A percentile compares a stretch with the other conserved stretches of the same genome.
These are phyloP conservation scores for Schrenkiella parvula DNA, from an alignment of 345 rosid species.

Conservation along the genomic window DNA sequence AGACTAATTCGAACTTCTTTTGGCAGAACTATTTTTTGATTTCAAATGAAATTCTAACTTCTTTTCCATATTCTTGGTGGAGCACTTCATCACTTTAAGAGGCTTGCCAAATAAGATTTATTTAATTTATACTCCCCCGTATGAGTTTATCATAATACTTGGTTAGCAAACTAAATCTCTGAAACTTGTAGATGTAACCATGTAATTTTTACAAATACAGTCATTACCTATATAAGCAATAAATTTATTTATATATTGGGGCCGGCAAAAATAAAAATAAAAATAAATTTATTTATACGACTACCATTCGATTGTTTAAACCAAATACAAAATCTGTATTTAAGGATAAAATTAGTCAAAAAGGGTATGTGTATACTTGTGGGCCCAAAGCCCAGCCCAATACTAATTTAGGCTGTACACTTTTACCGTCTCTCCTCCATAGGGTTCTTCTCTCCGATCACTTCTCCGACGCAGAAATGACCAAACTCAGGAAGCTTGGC, in stretches of 20 bases:
- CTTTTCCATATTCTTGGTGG: not conserved
- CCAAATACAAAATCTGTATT: not conserved
- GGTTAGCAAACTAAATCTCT: not conserved
- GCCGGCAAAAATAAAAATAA: no score
- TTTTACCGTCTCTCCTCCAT: not conserved
- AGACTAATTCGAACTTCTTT: not conserved
- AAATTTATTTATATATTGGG: no score
- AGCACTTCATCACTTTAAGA: not conserved
- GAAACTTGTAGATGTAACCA: not conserved
- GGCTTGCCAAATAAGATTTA: not conserved
- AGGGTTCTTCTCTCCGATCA: slow-evolving; percentile 16
- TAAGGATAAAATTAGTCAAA: not conserved
- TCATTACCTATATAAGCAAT: no score
- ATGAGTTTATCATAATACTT: slow-evolving; percentile 1
- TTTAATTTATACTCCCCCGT: not conserved
- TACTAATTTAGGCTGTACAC: not conserved
- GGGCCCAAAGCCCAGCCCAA: slow-evolving; percentile 9
- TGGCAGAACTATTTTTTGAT: not conserved
- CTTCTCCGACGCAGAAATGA: slow-evolving; percentile 40
- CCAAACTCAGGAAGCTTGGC: slow-evolving; percentile 77
- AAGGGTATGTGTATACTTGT: not conserved
- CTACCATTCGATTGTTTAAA: no score
- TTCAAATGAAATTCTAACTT: not conserved
- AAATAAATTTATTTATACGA: no score
- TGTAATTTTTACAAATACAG: not conserved